phyloP scores from a whole-genome alignment of 108 stramenopile genomes.

The Nannochloropsis gaditana region DNA sequence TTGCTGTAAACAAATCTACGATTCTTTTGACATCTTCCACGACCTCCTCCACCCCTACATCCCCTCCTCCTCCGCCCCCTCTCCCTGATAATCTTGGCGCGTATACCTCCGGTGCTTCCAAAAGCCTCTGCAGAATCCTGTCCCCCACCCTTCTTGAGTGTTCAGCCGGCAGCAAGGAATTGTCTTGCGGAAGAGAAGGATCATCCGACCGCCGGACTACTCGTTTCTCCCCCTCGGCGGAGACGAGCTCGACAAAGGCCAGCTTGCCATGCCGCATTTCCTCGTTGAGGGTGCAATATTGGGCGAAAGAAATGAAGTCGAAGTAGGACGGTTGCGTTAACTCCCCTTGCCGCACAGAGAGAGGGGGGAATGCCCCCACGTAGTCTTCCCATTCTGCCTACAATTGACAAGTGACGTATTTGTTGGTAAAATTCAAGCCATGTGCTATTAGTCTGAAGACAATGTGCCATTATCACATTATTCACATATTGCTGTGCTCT shows the following conservation, averaged over 20 bases:
- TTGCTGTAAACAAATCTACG: conserved; percentile 9
- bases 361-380: not conserved
- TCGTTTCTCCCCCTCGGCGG: conserved; percentile 44
- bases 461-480: too few species aligned
- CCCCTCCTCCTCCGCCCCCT: not conserved
- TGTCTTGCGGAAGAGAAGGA: conserved; percentile 28
- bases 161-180: conserved; percentile 37
- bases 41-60: not conserved
- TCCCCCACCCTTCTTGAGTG: conserved; percentile 45
- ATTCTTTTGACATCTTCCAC: not conserved
- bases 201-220: conserved; percentile 36
- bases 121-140: conserved; percentile 36
- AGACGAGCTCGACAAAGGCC: conserved; percentile 42
- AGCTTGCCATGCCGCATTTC: conserved; percentile 36
- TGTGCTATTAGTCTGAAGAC: too few species aligned
- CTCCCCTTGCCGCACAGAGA: conserved; percentile 12
- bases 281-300: conserved; percentile 37
- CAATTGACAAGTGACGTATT: too few species aligned
- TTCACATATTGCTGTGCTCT: too few species aligned
- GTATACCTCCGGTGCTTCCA: conserved; percentile 7
- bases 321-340: conserved; percentile 31
- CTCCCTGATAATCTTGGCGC: not conserved
- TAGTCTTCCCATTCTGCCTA: conserved; percentile 18
- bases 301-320: conserved; percentile 50
- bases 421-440: too few species aligned